Percentiles rank a stretch among this genome's conserved stretches.
phyloP scores from a whole-genome alignment of 75 land plant genomes.

The Larix kaempferi region DNA sequence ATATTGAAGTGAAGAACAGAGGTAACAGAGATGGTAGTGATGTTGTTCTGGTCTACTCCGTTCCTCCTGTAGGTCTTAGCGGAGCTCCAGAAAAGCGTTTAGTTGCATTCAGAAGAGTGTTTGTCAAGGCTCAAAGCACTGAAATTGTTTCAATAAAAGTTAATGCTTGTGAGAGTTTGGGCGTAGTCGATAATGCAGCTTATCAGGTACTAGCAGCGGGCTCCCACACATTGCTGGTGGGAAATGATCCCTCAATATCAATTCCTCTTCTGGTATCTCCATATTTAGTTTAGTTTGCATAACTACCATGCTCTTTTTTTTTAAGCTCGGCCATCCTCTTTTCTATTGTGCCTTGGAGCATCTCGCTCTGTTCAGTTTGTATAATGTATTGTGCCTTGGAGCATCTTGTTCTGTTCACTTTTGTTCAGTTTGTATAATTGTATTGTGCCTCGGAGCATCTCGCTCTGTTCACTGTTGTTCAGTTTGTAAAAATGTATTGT shows the following conservation, averaged over 20 bases:
- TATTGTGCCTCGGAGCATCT: too few species aligned
- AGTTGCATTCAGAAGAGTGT: constrained; percentile 34
- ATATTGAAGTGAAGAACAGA: constrained; percentile 19
- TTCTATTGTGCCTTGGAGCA: too few species aligned
- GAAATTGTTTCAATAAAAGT: constrained; percentile 10
- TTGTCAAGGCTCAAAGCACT: constrained; percentile 9
- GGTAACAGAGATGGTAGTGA: constrained; percentile 28
- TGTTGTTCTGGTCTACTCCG: constrained; percentile 26
- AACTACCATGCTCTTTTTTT: too few species aligned
- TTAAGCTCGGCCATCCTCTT: too few species aligned
- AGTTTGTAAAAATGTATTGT: too few species aligned
- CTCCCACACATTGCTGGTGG: constrained; percentile 18
- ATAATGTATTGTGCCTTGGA: too few species aligned
- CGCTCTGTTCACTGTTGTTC: too few species aligned
- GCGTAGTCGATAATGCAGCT: constrained; percentile 15
- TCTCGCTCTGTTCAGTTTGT: too few species aligned
- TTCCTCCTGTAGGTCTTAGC: constrained; percentile 20
- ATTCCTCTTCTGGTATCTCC: too few species aligned
- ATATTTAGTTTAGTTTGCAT: too few species aligned
- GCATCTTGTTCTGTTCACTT: too few species aligned
- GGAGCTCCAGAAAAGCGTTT: constrained; percentile 37
- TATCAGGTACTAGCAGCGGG: constrained; percentile 19
- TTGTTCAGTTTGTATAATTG: too few species aligned
- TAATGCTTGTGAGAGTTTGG: constrained; percentile 25
- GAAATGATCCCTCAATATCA: neutral